Base-by-base conservation (phyloP, 306 rosid species). In the Dicorynia guianensis region DNA sequence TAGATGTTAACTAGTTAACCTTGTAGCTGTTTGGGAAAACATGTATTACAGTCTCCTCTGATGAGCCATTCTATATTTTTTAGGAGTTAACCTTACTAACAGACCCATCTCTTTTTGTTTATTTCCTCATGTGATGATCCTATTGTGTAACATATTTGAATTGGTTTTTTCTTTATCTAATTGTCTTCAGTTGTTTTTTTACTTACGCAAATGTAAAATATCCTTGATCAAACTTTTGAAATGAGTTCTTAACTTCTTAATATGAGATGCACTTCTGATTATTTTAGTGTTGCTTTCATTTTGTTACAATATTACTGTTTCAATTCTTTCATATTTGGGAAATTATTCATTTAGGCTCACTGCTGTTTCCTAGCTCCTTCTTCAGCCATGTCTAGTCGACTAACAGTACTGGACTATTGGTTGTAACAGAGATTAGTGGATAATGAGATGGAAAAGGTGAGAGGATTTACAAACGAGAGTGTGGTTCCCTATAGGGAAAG, bases 401-500 rank as follows among this genome's bases (percentile, higher is more conserved):
- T 25, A 5, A 30, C 49, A 58, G 7, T 57, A 57, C 55, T 74
- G 64, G 42, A 25, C 25, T 15, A 11, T 62, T 74, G 64, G 42
- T 30, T 64, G 76, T 38, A 52, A 17, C 83, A 91, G 95, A 87
- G 74, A 77, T 54, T 91, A 9, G 30, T 91, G 8, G 90, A 81
- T 5, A 85, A 89, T 84, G 89, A 91, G 44, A 87, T 64, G 81
- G 97, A 89, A 65, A 89, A 59, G 74, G 87, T 91, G 42, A 87
- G 87, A 76, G 95, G 93, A 38, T 89, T 79, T 53, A 52, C 91
- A 33, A 84, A 77, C 62, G 93, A 89, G 61, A 71, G 81, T n/a
- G n/a, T 5, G 25, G 89, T 89, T 79, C 78, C 97, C 13, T 92
- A 72, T 57, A 74, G 93, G 67, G 97, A 92, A 79, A 86, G 95